Evolutionary conservation across 192 early-diverging fungal genomes (phyloP).

Genomic region (Phlyctochytrium planicorne): DNA sequence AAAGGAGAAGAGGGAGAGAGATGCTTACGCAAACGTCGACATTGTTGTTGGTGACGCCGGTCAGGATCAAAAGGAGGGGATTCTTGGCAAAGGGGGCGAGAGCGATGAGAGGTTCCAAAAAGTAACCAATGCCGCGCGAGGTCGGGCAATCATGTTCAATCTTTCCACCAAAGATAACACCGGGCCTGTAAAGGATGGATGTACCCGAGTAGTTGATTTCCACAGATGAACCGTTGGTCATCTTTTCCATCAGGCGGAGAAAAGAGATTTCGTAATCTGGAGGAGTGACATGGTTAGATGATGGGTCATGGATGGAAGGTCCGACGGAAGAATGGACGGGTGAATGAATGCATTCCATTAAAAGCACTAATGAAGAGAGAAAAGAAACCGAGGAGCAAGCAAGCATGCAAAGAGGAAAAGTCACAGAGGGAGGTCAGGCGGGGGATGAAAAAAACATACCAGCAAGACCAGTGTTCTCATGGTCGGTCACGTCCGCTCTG

Average conservation of each 20-base stretch:
- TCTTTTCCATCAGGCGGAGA: conserved; percentile 86
- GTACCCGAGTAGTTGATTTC: conserved; percentile 95
- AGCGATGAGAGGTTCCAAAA: conserved; percentile 85
- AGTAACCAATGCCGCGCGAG: conserved; percentile 89
- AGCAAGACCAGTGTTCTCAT: conserved; percentile 81
- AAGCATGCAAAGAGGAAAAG: too few species aligned
- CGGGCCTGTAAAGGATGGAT: conserved; percentile 79
- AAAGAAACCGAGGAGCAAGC: too few species aligned
- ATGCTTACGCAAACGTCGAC: conserved; percentile 76
- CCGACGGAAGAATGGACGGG: too few species aligned
- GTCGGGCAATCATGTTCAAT: conserved; percentile 85
- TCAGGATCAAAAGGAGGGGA: conserved; percentile 77
- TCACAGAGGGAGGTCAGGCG: too few species aligned
- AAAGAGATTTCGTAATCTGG: conserved; percentile 93
- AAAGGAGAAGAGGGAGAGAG: background rate
- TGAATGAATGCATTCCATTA: too few species aligned
- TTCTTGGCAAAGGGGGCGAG: conserved; percentile 91
- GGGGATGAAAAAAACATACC: conserved; percentile 43
- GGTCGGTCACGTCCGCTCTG: conserved; percentile 60
- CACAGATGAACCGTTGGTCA: conserved; percentile 89
- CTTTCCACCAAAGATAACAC: conserved; percentile 84
- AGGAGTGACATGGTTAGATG: conserved; percentile 16
- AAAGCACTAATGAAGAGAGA: too few species aligned
- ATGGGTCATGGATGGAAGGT: background rate
- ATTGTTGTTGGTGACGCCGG: conserved; percentile 93